Conservation (phyloP, 129 eudicot genomes). For the Oenanthe sinensis region DNA sequence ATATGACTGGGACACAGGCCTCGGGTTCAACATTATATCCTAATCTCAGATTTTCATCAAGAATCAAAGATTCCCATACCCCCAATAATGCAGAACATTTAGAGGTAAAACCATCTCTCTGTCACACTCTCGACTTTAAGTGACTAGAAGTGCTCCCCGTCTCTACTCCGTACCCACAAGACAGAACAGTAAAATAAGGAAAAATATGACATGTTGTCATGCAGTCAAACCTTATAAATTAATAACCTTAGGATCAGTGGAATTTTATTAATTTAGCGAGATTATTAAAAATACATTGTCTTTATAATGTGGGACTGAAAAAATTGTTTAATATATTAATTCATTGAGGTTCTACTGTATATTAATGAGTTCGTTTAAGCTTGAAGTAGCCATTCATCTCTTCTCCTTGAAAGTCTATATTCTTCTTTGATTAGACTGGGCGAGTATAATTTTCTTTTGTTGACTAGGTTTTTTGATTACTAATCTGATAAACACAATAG, state of each 20-base stretch:
- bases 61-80: slow-evolving; percentile 29
- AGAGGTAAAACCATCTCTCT: slow-evolving; percentile 34
- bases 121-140: not conserved
- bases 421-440: not conserved
- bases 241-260: not conserved
- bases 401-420: not conserved
- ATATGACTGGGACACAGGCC: slow-evolving; percentile 21
- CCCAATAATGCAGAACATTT: slow-evolving; percentile 32
- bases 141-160: not conserved
- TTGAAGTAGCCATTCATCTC: not conserved
- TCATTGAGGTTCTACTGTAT: not conserved
- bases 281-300: not conserved
- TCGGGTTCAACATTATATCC: slow-evolving; percentile 24
- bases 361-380: not conserved
- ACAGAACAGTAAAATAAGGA: not conserved
- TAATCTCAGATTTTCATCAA: slow-evolving; percentile 32
- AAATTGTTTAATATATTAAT: not conserved
- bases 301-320: not conserved
- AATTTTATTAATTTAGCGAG: not conserved
- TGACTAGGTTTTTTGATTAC: not conserved
- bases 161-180: not conserved
- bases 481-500: not conserved
- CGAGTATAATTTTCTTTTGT: not conserved
- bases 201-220: not conserved
- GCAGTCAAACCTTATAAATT: not conserved